Evolutionary conservation across 306 rosid species (phyloP), one percentile per base, ranked within the genome.

Genomic region (Oxytropis ochrocephala): DNA sequence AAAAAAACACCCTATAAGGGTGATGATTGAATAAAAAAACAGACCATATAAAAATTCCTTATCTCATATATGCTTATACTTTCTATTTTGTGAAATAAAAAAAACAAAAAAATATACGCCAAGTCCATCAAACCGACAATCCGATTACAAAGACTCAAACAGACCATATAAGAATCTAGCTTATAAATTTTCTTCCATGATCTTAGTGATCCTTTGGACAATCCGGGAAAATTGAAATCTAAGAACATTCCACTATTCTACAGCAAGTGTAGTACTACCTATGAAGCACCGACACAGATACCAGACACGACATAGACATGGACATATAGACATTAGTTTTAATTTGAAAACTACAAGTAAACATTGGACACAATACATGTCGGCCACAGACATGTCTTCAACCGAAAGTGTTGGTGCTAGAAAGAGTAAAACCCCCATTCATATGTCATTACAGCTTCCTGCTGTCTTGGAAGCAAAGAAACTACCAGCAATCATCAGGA

Each of bases 51-150:
- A 49, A 44, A 65, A 16, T 8, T 17, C 58, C 73, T 55, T 21
- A 16, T 64, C 35, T 66, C 52, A 50, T 48, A 21, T n/a, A 65
- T 78, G 57, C 53, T 64, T 57, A 68, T 54, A 59, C 42, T 59
- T 48, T 18, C 58, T 67, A 50, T 41, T 75, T 69, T 70, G 79
- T 11, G 29, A 62, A 41, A 11, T 10, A 35, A 52, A 35, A n/a
- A 55, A 43, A 61, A 24, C 57, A 56, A 21, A 57, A 56, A 63
- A 4, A 36, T 52, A 43, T 1, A 66, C 76, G 59, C 58, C 59
- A 56, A 58, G 46, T 77, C 74, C 73, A 73, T n/a, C 50, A 24
- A 29, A 76, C 65, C 35, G 54, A 78, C 58, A 71, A 55, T 30
- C 32, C 14, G 56, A 79, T n/a, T 59, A 52, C 68, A 73, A 73